These are phyloP conservation scores for Scedosporium aurantiacum DNA, from an alignment of 2,329 filamentous ascomycete genomes.

Conservation along the genomic window DNA sequence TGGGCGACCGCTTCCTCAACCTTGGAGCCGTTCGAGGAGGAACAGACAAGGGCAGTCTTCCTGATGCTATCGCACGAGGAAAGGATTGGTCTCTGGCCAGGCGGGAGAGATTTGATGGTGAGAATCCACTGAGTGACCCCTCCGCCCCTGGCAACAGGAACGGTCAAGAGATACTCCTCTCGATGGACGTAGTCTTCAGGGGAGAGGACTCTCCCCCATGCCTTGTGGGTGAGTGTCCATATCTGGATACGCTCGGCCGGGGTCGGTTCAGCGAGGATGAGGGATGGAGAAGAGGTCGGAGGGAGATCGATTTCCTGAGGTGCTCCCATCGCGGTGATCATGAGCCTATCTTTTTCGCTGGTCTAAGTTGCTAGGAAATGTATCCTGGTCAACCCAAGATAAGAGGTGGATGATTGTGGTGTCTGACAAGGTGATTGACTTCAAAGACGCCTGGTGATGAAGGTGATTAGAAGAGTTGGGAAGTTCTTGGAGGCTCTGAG, in stretches of 20 bases:
- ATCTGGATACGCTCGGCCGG: conserved; percentile 39
- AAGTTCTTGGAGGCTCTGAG: background rate
- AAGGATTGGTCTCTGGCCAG: conserved; percentile 40
- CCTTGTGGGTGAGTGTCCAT: conserved; percentile 43
- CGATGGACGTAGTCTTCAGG: conserved; percentile 46
- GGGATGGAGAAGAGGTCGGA: conserved; percentile 10
- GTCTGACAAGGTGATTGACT: background rate
- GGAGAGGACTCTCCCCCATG: conserved; percentile 49
- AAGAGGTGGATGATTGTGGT: background rate
- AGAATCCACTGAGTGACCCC: conserved; percentile 56
- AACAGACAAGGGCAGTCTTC: conserved; percentile 38
- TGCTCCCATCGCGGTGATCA: background rate
- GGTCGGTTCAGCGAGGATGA: conserved; percentile 45
- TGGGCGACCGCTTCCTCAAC: conserved; percentile 36
- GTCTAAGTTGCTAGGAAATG: background rate
- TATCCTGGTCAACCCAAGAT: background rate
- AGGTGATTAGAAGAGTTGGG: background rate
- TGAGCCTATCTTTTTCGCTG: background rate
- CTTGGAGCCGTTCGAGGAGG: background rate
- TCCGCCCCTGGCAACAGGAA: conserved; percentile 45
- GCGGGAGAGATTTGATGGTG: conserved; percentile 29
- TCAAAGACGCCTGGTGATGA: too few relatives aligned
- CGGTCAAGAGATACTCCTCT: conserved; percentile 44
- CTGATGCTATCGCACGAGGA: conserved; percentile 54
- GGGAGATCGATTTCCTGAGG: conserved; percentile 4